These are phyloP conservation scores for Thelephora terrestris DNA, from an alignment of 1,284 basidiomycete species.

Conservation along the genomic window DNA sequence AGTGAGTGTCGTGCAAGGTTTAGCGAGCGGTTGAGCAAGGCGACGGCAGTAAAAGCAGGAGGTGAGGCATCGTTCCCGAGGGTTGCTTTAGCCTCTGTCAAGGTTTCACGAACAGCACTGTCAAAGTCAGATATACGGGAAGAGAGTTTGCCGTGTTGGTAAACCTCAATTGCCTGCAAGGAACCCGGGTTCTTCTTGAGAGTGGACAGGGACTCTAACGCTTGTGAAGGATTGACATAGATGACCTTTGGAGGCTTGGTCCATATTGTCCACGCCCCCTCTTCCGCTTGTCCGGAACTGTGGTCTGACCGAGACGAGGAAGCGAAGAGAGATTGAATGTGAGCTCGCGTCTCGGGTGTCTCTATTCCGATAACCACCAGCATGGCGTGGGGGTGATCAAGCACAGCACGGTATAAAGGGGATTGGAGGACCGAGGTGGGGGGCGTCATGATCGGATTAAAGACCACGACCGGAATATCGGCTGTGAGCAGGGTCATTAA, in stretches of 20 bases:
- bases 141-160: slow-evolving; percentile 48
- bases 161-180: slow-evolving; percentile 42
- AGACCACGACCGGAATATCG: slow-evolving; percentile 49
- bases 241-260: slow-evolving; percentile 26
- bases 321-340: slow-evolving; percentile 24
- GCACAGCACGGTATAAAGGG: slow-evolving; percentile 15
- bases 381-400: slow-evolving; percentile 41
- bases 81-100: slow-evolving; percentile 14
- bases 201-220: slow-evolving; percentile 37
- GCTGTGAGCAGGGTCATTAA: slow-evolving; percentile 30
- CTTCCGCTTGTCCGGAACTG: slow-evolving; percentile 10
- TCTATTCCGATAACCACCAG: slow-evolving; percentile 18
- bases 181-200: slow-evolving; percentile 37
- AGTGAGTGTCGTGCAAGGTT: slow-evolving; percentile 23
- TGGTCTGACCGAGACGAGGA: slow-evolving; percentile 15
- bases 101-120: slow-evolving; percentile 26
- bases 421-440: slow-evolving; percentile 27
- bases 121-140: slow-evolving; percentile 47
- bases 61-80: slow-evolving; percentile 12
- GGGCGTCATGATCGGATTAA: slow-evolving; percentile 44
- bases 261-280: slow-evolving; percentile 7
- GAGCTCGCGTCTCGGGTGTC: neutral
- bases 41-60: slow-evolving; percentile 21
- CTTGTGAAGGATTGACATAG: slow-evolving; percentile 46
- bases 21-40: slow-evolving; percentile 27